Base-by-base conservation (phyloP, 2,329 filamentous ascomycete species). In the Saccharata proteae region DNA sequence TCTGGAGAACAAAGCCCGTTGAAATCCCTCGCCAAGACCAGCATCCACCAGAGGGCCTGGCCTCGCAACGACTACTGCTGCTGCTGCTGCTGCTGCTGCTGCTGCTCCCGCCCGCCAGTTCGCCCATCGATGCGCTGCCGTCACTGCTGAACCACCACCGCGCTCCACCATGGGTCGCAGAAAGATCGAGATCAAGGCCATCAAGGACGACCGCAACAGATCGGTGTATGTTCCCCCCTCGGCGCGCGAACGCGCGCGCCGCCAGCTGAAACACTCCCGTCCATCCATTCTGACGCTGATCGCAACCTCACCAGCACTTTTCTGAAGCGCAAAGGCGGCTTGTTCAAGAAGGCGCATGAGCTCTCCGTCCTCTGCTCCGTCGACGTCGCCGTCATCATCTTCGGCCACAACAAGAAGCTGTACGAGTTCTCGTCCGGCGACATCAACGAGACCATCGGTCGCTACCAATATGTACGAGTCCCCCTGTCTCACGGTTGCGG, bases 111-210 rank as follows among this genome's bases (percentile, higher is more conserved):
- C 32, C 32, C 29, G 30, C 26, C 32, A 27, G 26, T 17, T 34
- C 26, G 32, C 22, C 17, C 32, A 13, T 26, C 21, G 32, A 26
- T 27, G 32, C 25, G 26, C 16, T 13, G 16, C 26, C 26, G 27
- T 27, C 26, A 28, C 13, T 28, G 13, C 26, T 18, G n/a, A 28
- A 16, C 23, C 33, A 18, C 17, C 28, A 23, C 28, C 33, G 23
- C 28, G 28, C 28, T 22, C 24, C 41, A 61, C 40, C 32, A 98
- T 98, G 90, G 90, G 90, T 58, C 79, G 90, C 60, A 77, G 90
- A 71, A 98, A 98, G 75, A 98, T 98, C 56, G 90, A 96, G 67
- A 96, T 98, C 69, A 94, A 94, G 65, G 84, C 88, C 47, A 96
- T 96, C 70, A 94, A 93, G 63, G 86, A 94, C 75, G 86, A 94